Conservation (phyloP, 768 basidiomycete species). For the Leccinellum rugosiceps region DNA sequence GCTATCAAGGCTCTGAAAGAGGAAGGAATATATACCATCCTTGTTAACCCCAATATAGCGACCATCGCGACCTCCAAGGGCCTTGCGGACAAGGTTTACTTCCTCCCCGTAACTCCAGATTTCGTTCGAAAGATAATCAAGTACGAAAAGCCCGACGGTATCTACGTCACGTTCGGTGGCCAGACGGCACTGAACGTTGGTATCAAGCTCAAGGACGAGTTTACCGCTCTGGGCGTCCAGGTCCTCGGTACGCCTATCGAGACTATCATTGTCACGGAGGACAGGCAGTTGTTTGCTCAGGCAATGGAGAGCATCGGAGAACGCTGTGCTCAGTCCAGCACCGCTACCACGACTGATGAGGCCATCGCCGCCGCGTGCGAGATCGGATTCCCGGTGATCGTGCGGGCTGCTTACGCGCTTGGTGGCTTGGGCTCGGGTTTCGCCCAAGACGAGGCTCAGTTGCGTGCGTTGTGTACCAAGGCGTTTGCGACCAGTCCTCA, state of each 20-base stretch:
- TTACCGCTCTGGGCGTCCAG: constrained; percentile 81
- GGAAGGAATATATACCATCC: constrained; percentile 98
- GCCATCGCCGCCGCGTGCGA: constrained; percentile 74
- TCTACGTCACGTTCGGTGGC: constrained; percentile 98
- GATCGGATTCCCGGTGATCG: constrained; percentile 95
- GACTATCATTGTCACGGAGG: constrained; percentile 96
- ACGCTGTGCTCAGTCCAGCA: constrained; percentile 86
- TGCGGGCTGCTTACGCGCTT: constrained; percentile 94
- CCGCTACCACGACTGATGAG: constrained; percentile 84
- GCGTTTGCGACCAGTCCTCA: constrained; percentile 98
- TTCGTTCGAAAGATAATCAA: constrained; percentile 98
- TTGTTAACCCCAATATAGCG: constrained; percentile 98
- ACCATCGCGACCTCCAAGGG: constrained; percentile 98
- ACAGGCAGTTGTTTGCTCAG: constrained; percentile 87
- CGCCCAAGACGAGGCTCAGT: constrained; percentile 89
- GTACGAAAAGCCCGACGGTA: constrained; percentile 98
- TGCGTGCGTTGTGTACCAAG: constrained; percentile 84
- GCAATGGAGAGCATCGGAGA: constrained; percentile 97
- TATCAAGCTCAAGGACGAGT: constrained; percentile 97
- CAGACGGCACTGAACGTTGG: constrained; percentile 97
- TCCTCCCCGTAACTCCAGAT: constrained; percentile 96
- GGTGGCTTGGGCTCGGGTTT: constrained; percentile 96
- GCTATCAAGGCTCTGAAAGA: constrained; percentile 99
- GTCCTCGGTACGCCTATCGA: constrained; percentile 97
- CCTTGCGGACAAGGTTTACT: constrained; percentile 98